A percentile compares a stretch with the other conserved stretches of the same genome.
These are phyloP conservation scores for Medicago lupulina DNA, from an alignment of 306 rosid genomes.

Conservation along the genomic window DNA sequence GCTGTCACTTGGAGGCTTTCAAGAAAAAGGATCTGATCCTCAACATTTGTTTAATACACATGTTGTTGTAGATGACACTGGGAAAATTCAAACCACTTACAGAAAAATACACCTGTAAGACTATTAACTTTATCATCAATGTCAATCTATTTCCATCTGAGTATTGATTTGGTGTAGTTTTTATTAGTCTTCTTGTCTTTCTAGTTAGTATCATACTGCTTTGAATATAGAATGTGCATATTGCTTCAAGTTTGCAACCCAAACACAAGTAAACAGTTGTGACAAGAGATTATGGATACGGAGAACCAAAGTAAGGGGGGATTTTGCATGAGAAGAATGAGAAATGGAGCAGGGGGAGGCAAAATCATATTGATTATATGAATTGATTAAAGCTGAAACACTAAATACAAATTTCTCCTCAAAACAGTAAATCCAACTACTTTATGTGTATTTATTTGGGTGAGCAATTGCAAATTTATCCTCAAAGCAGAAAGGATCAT, in stretches of 20 bases:
- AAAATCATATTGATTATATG: neutral
- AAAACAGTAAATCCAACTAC: neutral
- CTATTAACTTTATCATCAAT: constrained; percentile 2
- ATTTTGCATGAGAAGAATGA: neutral
- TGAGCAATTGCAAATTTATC: neutral
- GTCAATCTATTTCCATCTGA: neutral
- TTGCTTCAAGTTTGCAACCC: constrained; percentile 23
- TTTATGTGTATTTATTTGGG: neutral
- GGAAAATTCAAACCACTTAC: constrained; percentile 72
- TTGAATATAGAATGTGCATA: neutral
- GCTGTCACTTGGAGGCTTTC: constrained; percentile 98
- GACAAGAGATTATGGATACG: constrained; percentile 10
- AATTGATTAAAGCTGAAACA: constrained; percentile 23
- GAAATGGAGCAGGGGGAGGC: neutral
- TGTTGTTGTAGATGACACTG: constrained; percentile 81
- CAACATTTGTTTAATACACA: constrained; percentile 81
- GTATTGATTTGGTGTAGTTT: constrained; percentile 12
- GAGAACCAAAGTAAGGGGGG: neutral
- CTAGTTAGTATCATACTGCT: constrained; percentile 31
- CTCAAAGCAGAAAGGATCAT: too few relatives aligned
- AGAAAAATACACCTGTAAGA: constrained; percentile 90
- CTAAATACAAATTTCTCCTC: constrained; percentile 13
- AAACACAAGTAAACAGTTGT: neutral
- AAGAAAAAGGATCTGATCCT: constrained; percentile 82
- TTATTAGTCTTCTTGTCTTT: constrained; percentile 11